Conservation (phyloP, 345 rosid species). For the Kandelia obovata region DNA sequence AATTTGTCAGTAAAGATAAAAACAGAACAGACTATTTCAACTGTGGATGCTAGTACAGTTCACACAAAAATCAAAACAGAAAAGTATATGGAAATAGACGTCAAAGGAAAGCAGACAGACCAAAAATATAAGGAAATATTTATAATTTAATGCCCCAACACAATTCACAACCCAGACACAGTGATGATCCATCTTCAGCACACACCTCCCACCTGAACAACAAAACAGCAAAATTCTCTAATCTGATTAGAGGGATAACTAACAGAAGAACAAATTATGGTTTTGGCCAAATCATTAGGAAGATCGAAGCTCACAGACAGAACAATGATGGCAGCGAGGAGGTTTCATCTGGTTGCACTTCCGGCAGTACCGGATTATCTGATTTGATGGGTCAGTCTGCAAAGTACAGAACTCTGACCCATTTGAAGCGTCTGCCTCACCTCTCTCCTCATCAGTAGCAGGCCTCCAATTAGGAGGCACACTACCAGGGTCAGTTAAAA, state of each 20-base stretch:
- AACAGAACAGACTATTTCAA: background rate
- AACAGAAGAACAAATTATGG: background rate
- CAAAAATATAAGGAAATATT: slow-evolving; percentile 93
- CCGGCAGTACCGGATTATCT: slow-evolving; percentile 72
- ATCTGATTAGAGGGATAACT: background rate
- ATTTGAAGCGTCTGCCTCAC: slow-evolving; percentile 71
- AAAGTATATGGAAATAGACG: background rate
- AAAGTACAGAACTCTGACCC: slow-evolving; percentile 50
- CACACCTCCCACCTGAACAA: slow-evolving; percentile 82
- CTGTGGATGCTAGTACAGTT: background rate
- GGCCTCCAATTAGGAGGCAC: slow-evolving; percentile 93
- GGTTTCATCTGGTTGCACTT: slow-evolving; percentile 91
- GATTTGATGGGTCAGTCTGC: slow-evolving; percentile 56
- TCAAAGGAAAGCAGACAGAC: slow-evolving; percentile 39
- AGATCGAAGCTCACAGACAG: slow-evolving; percentile 67
- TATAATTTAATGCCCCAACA: slow-evolving; percentile 91
- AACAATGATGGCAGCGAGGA: slow-evolving; percentile 94
- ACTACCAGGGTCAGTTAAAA: slow-evolving; percentile 89
- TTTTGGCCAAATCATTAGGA: background rate
- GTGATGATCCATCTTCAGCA: slow-evolving; percentile 96
- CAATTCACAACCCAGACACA: slow-evolving; percentile 99
- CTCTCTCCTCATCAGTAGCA: slow-evolving; percentile 69
- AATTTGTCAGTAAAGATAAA: background rate
- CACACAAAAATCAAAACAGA: background rate
- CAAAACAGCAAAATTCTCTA: slow-evolving; percentile 22